Evolutionary conservation across 2,329 filamentous ascomycete species (phyloP).

Genomic region (Talaromyces sp.): DNA sequence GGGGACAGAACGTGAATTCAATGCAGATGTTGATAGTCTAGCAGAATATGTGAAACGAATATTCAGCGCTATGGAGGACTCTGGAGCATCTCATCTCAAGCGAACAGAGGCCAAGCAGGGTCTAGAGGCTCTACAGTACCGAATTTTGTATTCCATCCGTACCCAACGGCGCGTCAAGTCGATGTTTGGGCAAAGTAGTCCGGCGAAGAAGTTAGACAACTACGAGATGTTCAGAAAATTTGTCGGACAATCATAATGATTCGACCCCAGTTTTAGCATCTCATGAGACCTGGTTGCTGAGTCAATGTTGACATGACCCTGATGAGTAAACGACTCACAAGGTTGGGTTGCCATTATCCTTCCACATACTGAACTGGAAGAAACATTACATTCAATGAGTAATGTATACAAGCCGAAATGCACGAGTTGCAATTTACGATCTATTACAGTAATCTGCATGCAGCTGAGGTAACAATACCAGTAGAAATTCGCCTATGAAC

Average conservation of each 20-base stretch:
- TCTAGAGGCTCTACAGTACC: slow-evolving; percentile 69
- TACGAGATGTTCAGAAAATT: slow-evolving; percentile 6
- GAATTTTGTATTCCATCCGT: slow-evolving; percentile 67
- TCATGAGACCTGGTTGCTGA: background rate
- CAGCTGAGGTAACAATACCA: background rate
- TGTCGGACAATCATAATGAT: background rate
- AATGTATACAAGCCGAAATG: background rate
- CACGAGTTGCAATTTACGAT: background rate
- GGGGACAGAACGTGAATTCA: slow-evolving; percentile 55
- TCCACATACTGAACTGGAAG: background rate
- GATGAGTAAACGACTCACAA: background rate
- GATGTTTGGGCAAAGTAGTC: slow-evolving; percentile 30
- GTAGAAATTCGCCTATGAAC: slow-evolving; percentile 6
- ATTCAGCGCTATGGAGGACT: slow-evolving; percentile 64
- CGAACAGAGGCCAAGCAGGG: slow-evolving; percentile 73
- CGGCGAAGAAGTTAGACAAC: background rate
- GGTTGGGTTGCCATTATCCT: background rate
- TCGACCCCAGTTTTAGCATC: background rate
- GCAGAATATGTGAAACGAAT: slow-evolving; percentile 55
- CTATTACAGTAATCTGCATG: background rate
- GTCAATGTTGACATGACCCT: slow-evolving; percentile 9
- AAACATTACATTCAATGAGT: too few relatives aligned
- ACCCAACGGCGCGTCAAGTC: slow-evolving; percentile 55
- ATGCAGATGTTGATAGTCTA: slow-evolving; percentile 66
- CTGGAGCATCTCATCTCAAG: slow-evolving; percentile 67